A percentile compares a stretch with the other conserved stretches of the same genome.
Evolutionary conservation across 129 eudicot species (phyloP).

Genomic region (Solidago caesia): DNA sequence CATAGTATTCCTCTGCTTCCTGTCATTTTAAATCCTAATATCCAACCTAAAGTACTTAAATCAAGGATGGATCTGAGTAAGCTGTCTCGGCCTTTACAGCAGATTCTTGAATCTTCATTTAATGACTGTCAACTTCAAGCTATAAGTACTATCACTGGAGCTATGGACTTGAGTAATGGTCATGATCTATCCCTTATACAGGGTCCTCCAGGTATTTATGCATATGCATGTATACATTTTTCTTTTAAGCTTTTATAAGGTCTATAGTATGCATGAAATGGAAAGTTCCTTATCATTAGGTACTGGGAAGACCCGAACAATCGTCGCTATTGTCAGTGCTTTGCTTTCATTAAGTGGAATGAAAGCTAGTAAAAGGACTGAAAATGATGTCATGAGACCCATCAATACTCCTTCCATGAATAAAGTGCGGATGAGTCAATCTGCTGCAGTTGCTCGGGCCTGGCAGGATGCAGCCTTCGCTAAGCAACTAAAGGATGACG

Average conservation of each 20-base stretch:
- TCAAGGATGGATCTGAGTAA: slow-evolving; percentile 44
- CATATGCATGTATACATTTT: slow-evolving; percentile 8
- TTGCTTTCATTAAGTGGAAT: slow-evolving; percentile 55
- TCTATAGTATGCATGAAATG: slow-evolving; percentile 9
- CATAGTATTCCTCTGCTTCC: slow-evolving; percentile 80
- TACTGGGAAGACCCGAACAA: slow-evolving; percentile 93
- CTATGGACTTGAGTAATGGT: slow-evolving; percentile 43
- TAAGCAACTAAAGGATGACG: slow-evolving; percentile 58
- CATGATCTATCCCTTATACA: slow-evolving; percentile 79
- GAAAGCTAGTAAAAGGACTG: slow-evolving; percentile 32
- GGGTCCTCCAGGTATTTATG: slow-evolving; percentile 92
- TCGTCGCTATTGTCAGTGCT: slow-evolving; percentile 87
- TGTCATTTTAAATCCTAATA: slow-evolving; percentile 60
- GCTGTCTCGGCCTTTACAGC: slow-evolving; percentile 67
- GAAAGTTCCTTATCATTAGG: slow-evolving; percentile 40
- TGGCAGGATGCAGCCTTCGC: slow-evolving; percentile 99
- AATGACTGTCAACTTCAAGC: slow-evolving; percentile 92
- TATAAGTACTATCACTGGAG: slow-evolving; percentile 49
- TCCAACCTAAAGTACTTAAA: slow-evolving; percentile 29
- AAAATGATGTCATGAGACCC: slow-evolving; percentile 27
- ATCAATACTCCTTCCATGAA: slow-evolving; percentile 28
- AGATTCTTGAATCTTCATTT: slow-evolving; percentile 58
- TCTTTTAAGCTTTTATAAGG: slow-evolving; percentile 15
- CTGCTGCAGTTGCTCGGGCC: slow-evolving; percentile 92
- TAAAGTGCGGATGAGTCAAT: slow-evolving; percentile 51